Evolutionary conservation across 129 eudicot genomes (phyloP).

Genomic region (Escallonia rubra): DNA sequence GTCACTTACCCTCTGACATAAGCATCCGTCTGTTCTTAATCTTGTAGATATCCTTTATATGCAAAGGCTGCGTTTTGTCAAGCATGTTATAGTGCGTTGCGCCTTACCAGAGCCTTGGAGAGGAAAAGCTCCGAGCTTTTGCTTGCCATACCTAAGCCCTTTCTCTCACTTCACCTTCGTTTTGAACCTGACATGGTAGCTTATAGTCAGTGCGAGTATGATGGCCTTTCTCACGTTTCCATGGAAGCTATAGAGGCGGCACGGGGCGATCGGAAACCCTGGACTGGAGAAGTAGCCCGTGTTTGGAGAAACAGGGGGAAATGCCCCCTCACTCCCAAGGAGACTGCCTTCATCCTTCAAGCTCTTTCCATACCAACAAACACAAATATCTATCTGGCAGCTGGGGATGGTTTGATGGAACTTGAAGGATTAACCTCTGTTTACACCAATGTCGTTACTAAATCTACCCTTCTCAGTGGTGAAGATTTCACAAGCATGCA

Average conservation of each 20-base stretch:
- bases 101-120: slow-evolving; percentile 58
- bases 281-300: slow-evolving; percentile 83
- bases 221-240: slow-evolving; percentile 57
- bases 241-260: slow-evolving; percentile 69
- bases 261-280: slow-evolving; percentile 81
- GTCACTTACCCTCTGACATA: too few species aligned
- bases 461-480: slow-evolving; percentile 51
- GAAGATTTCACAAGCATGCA: slow-evolving; percentile 82
- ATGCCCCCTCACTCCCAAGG: slow-evolving; percentile 93
- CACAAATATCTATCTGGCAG: slow-evolving; percentile 83
- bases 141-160: slow-evolving; percentile 91
- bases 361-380: slow-evolving; percentile 68
- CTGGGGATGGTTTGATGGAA: slow-evolving; percentile 94
- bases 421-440: slow-evolving; percentile 73
- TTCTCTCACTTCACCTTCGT: slow-evolving; percentile 94
- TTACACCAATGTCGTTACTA: slow-evolving; percentile 62
- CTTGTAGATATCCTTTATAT: slow-evolving; percentile 76
- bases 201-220: slow-evolving; percentile 87
- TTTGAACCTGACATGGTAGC: slow-evolving; percentile 99
- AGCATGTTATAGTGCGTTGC: slow-evolving; percentile 89
- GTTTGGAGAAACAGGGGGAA: slow-evolving; percentile 91
- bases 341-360: slow-evolving; percentile 77
- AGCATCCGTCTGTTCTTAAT: slow-evolving; percentile 1
- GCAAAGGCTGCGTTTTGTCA: slow-evolving; percentile 95
- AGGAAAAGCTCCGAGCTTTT: slow-evolving; percentile 70